Evolutionary conservation across 192 early-diverging fungal species (phyloP).

Genomic region (Coemansia sp.): DNA sequence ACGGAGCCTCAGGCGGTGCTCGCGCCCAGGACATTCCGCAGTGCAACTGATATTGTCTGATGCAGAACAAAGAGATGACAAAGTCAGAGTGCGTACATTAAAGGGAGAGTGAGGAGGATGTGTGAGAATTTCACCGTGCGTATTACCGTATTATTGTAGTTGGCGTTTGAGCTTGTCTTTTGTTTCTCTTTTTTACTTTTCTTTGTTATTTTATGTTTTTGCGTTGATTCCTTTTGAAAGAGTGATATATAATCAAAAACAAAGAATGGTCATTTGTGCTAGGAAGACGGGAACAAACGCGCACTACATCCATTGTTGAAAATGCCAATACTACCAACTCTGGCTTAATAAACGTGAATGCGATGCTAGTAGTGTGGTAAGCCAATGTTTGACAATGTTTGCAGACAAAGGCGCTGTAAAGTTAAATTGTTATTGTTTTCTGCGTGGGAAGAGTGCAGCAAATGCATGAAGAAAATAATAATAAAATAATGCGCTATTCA

Average conservation of each 20-base stretch:
- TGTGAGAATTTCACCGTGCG: background rate
- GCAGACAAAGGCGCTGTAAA: background rate
- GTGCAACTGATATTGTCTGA: constrained; percentile 31
- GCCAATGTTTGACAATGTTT: background rate
- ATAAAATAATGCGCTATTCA: background rate
- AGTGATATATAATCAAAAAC: too few species aligned
- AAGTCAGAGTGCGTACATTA: background rate
- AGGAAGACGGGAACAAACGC: too few species aligned
- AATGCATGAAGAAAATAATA: background rate
- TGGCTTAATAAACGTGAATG: background rate
- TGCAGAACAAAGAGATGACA: background rate
- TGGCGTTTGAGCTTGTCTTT: too few species aligned
- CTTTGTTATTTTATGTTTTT: too few species aligned
- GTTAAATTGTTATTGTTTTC: background rate
- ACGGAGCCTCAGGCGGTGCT: constrained; percentile 17
- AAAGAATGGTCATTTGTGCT: too few species aligned
- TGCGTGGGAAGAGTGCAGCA: background rate
- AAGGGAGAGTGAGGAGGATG: background rate
- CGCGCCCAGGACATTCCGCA: constrained; percentile 33
- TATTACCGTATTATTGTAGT: too few species aligned
- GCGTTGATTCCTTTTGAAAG: too few species aligned
- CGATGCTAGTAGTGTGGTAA: background rate
- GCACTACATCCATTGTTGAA: too few species aligned
- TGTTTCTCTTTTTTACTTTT: too few species aligned
- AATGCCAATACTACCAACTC: too few species aligned